phyloP scores from a whole-genome alignment of 106 monocot species.

The Chionographis japonica region DNA sequence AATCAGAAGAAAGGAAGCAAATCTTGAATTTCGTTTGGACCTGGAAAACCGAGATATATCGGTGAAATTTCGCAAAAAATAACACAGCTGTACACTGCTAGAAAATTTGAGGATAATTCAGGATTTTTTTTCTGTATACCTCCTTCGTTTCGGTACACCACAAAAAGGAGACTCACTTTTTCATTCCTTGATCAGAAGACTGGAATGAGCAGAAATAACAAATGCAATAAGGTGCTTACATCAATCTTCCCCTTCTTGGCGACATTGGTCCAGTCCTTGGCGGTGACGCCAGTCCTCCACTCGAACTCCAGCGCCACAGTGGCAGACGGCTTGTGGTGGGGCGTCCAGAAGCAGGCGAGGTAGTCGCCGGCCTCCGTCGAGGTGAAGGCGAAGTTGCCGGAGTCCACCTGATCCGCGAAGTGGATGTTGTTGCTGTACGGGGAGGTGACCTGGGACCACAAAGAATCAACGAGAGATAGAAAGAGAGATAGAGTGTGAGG shows the following conservation, averaged over 20 bases:
- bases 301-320: slow-evolving; percentile 79
- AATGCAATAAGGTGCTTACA: slow-evolving; percentile 26
- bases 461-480: background rate
- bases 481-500: background rate
- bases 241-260: slow-evolving; percentile 97
- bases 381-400: slow-evolving; percentile 79
- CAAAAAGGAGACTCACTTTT: too few species aligned
- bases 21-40: too few species aligned
- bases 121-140: too few species aligned
- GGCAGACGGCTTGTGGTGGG: slow-evolving; percentile 64
- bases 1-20: too few species aligned
- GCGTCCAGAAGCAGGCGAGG: slow-evolving; percentile 90
- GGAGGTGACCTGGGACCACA: slow-evolving; percentile 60
- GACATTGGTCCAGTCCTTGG: slow-evolving; percentile 85
- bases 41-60: too few species aligned
- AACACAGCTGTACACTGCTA: too few species aligned
- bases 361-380: slow-evolving; percentile 79
- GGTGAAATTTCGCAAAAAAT: too few species aligned
- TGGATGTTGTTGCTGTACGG: slow-evolving; percentile 81
- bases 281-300: slow-evolving; percentile 83
- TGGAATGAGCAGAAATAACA: too few species aligned
- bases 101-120: too few species aligned
- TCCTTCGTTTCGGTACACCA: too few species aligned
- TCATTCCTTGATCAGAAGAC: too few species aligned
- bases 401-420: slow-evolving; percentile 61